Percentiles rank a stretch among this genome's conserved stretches.
These are phyloP conservation scores for Xylariaceae sp. DNA, from an alignment of 2,329 filamentous ascomycete genomes.

Conservation along the genomic window DNA sequence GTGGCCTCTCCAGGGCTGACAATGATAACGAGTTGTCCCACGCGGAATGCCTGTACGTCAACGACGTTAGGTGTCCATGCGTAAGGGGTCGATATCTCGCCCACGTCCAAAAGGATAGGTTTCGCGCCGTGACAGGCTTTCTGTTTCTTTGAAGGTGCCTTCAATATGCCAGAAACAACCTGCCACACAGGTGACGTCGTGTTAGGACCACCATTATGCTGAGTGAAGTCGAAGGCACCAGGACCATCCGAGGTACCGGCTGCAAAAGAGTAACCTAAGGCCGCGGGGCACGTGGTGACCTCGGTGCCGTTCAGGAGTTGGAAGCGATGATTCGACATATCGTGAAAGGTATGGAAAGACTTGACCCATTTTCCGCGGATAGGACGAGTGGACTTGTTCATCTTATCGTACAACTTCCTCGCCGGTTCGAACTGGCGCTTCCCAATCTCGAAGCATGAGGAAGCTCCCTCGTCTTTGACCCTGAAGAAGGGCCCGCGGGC, in stretches of 20 bases:
- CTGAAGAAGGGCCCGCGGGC: constrained; percentile 66
- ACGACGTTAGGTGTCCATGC: constrained; percentile 88
- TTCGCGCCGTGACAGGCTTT: constrained; percentile 73
- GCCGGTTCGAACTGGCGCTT: constrained; percentile 57
- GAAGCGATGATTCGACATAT: constrained; percentile 74
- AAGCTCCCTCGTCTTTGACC: constrained; percentile 63
- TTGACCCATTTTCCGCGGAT: constrained; percentile 63
- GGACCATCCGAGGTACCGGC: constrained; percentile 90
- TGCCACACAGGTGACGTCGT: constrained; percentile 68
- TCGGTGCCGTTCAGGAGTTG: constrained; percentile 63
- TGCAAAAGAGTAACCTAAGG: constrained; percentile 86
- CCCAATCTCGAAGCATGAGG: constrained; percentile 72
- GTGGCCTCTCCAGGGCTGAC: constrained; percentile 83
- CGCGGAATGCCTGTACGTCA: constrained; percentile 77
- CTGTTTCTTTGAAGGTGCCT: constrained; percentile 65
- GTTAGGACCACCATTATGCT: constrained; percentile 69
- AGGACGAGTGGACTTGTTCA: constrained; percentile 43
- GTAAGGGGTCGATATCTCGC: constrained; percentile 72
- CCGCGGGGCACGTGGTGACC: constrained; percentile 75
- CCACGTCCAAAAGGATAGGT: constrained; percentile 82
- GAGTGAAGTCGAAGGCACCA: constrained; percentile 87
- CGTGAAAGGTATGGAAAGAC: constrained; percentile 78
- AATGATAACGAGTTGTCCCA: constrained; percentile 79
- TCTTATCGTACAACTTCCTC: constrained; percentile 44
- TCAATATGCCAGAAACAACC: constrained; percentile 66